A percentile compares a stretch with the other conserved stretches of the same genome.
These are phyloP conservation scores for Thalassiosira pacifica DNA, from an alignment of 352 stramenopile species.

Conservation along the genomic window DNA sequence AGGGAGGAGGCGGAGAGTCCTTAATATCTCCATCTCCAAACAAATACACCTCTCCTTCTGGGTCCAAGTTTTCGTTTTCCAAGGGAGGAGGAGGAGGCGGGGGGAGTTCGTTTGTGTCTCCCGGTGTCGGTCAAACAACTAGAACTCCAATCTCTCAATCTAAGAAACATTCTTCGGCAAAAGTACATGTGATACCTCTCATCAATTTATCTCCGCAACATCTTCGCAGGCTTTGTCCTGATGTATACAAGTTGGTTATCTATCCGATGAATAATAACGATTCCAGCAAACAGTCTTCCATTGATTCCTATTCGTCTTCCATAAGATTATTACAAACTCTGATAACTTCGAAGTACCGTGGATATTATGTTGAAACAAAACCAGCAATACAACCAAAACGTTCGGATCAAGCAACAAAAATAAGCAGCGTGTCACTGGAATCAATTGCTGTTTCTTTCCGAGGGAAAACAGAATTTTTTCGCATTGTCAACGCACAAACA, in stretches of 20 bases:
- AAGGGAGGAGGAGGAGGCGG: conserved; percentile 67
- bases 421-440: conserved; percentile 30
- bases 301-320: conserved; percentile 25
- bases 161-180: conserved; percentile 14
- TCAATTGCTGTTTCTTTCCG: conserved; percentile 64
- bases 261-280: conserved; percentile 27
- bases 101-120: conserved; percentile 54
- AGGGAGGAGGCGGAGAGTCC: conserved; percentile 67
- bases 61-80: conserved; percentile 72
- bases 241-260: conserved; percentile 40
- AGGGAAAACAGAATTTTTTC: conserved; percentile 52
- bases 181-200: conserved; percentile 50
- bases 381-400: conserved; percentile 15
- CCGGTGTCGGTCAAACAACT: conserved; percentile 16
- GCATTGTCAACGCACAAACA: conserved; percentile 34
- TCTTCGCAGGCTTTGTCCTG: conserved; percentile 19
- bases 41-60: conserved; percentile 51
- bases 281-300: conserved; percentile 19
- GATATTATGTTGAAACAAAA: conserved; percentile 38
- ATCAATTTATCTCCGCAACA: conserved; percentile 50
- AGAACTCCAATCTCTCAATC: neutral
- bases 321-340: conserved; percentile 50
- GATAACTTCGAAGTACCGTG: conserved; percentile 49
- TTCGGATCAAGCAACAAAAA: conserved; percentile 27
- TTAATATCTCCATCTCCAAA: conserved; percentile 59